A percentile compares a stretch with the other conserved stretches of the same genome.
These are phyloP conservation scores for Cryphonectria parasitica DNA, from an alignment of 2,329 filamentous ascomycete species.

Conservation along the genomic window DNA sequence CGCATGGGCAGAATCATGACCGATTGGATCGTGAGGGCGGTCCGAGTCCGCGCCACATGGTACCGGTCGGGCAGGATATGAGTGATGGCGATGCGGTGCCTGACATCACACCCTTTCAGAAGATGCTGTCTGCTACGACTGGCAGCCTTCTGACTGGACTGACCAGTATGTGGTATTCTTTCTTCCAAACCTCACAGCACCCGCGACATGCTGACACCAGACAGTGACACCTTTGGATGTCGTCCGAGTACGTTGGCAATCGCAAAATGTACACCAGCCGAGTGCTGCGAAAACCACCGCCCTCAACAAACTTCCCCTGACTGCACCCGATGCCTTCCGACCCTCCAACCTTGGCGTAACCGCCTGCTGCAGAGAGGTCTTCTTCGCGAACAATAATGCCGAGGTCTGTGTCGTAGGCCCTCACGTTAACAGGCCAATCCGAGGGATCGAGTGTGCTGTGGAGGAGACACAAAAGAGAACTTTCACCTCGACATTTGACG, in stretches of 20 bases:
- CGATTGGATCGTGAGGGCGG: slow-evolving; percentile 42
- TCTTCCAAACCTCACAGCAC: slow-evolving; percentile 3
- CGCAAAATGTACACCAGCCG: slow-evolving; percentile 60
- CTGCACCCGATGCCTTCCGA: slow-evolving; percentile 69
- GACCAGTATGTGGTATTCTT: slow-evolving; percentile 63
- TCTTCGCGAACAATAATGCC: slow-evolving; percentile 87
- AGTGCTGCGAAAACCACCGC: slow-evolving; percentile 53
- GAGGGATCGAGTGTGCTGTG: slow-evolving; percentile 69
- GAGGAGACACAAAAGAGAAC: slow-evolving; percentile 83
- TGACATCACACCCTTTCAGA: slow-evolving; percentile 81
- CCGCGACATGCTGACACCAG: slow-evolving; percentile 24
- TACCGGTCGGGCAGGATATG: slow-evolving; percentile 41
- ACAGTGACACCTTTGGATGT: slow-evolving; percentile 94
- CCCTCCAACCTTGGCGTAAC: slow-evolving; percentile 85
- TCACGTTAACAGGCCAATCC: slow-evolving; percentile 52
- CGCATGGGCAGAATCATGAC: slow-evolving; percentile 44
- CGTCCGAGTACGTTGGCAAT: slow-evolving; percentile 91
- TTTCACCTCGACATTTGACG: slow-evolving; percentile 90
- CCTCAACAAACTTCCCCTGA: slow-evolving; percentile 59
- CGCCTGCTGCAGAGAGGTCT: slow-evolving; percentile 94
- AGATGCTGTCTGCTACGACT: slow-evolving; percentile 92
- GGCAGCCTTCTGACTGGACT: slow-evolving; percentile 90
- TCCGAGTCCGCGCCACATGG: slow-evolving; percentile 38
- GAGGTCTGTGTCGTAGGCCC: slow-evolving; percentile 79
- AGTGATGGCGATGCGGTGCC: slow-evolving; percentile 25